Base-by-base conservation (phyloP, 2,329 filamentous ascomycete genomes). In the Magnaporthales sp. region DNA sequence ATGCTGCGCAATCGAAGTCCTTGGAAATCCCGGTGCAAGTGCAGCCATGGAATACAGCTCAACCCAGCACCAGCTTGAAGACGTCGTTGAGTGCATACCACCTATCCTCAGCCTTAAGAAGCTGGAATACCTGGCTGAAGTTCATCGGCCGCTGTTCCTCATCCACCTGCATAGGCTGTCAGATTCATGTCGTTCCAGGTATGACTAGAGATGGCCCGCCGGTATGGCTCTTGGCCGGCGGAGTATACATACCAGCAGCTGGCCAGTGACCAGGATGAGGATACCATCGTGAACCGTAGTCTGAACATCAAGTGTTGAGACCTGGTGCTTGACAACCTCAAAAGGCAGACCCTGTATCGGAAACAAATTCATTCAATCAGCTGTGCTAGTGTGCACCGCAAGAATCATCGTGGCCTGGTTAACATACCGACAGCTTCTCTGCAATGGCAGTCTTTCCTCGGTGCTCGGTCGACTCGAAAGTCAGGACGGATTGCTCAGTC, bases 21-120 rank as follows among this genome's bases (percentile, higher is more conserved):
- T 60, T 60, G 26, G 56, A 10, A 60, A 15, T 27, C 56, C 24
- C 13, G 22, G 56, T 11, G 56, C 13, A 26, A 24, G 6, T 26
- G 11, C 22, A 31, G 27, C 11, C 22, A 22, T 22, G 30, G 9
- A n/a, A 31, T 10, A 26, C 61, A 51, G 13, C 64, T 67, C 70
- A 86, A 75, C 79, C 83, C 79, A 91, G 94, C 72, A 97, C 86
- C 69, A 98, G 86, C 80, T 91, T 91, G 88, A 98, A 98, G 77
- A 98, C 81, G 78, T 98, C 94, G 84, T 98, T 97, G 82, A 89
- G 89, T 76, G 98, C 91, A 83, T 90, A 97, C 80, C 84, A 88
- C 72, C 88, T 89, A 64, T 74, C 71, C 30, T 79, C 79, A 66
- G 92, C 90, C 68, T 87, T 89, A 71, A 87, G 79, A 69, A 98